These are phyloP conservation scores for Vitis riparia DNA, from an alignment of 164 flowering plant genomes.

Conservation along the genomic window DNA sequence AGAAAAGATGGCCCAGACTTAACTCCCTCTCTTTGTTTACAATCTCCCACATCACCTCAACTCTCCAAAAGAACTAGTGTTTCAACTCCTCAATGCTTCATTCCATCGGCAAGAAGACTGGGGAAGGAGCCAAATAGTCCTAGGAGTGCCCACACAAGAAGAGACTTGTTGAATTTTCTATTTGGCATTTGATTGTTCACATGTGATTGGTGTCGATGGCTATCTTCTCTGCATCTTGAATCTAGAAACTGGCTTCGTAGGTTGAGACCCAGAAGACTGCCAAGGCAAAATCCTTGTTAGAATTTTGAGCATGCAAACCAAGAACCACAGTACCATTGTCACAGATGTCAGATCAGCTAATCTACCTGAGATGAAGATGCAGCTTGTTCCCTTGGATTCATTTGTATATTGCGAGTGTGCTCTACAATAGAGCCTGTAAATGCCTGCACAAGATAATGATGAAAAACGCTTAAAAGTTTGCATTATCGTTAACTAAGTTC, in stretches of 20 bases:
- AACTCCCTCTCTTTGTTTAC: too few relatives aligned
- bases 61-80: too few relatives aligned
- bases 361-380: slow-evolving; percentile 45
- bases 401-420: slow-evolving; percentile 40
- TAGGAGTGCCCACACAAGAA: too few relatives aligned
- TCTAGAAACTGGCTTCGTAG: slow-evolving; percentile 85
- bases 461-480: background rate
- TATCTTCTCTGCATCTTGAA: slow-evolving; percentile 83
- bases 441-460: slow-evolving; percentile 48
- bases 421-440: slow-evolving; percentile 77
- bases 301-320: background rate
- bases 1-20: too few relatives aligned
- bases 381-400: slow-evolving; percentile 18
- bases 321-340: background rate
- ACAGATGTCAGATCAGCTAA: background rate
- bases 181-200: too few relatives aligned
- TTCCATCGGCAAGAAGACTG: too few relatives aligned
- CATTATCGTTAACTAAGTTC: background rate
- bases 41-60: too few relatives aligned
- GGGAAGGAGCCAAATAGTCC: too few relatives aligned
- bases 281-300: slow-evolving; percentile 6
- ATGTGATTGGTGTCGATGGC: background rate
- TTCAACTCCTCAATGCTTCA: too few relatives aligned
- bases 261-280: slow-evolving; percentile 39
- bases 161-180: too few relatives aligned